Conservation (phyloP, 2,329 filamentous ascomycete species). For the Monosporascus ibericus region DNA sequence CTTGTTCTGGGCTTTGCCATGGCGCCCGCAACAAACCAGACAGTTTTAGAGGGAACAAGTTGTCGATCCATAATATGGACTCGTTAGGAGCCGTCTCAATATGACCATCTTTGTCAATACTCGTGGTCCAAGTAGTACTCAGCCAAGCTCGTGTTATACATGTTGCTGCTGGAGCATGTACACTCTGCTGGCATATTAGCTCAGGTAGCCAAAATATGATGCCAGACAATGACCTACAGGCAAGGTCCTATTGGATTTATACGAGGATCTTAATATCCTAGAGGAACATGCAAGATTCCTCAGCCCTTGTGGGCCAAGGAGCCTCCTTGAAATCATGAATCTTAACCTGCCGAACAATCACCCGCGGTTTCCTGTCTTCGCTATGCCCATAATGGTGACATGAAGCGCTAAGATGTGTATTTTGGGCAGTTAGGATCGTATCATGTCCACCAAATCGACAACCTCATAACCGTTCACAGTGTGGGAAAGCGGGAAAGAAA, state of each 20-base stretch:
- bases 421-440: no score
- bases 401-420: neutral
- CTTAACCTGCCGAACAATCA: neutral
- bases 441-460: no score
- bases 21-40: conserved; percentile 39
- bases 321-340: neutral
- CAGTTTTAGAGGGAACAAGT: conserved; percentile 78
- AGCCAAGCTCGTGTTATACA: conserved; percentile 29
- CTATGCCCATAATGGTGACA: neutral
- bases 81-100: conserved; percentile 73
- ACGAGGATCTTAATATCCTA: neutral
- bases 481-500: neutral
- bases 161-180: conserved; percentile 5
- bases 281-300: neutral
- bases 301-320: neutral
- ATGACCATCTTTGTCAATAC: conserved; percentile 68
- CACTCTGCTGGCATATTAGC: neutral
- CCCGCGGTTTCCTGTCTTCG: neutral
- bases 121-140: conserved; percentile 35
- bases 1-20: conserved; percentile 39
- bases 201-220: neutral
- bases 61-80: conserved; percentile 84
- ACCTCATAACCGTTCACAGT: no score
- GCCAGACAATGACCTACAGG: neutral
- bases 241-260: neutral